A percentile compares a stretch with the other conserved stretches of the same genome.
Evolutionary conservation across 2,329 filamentous ascomycete species (phyloP).

Genomic region (Microcyclosporella mali): DNA sequence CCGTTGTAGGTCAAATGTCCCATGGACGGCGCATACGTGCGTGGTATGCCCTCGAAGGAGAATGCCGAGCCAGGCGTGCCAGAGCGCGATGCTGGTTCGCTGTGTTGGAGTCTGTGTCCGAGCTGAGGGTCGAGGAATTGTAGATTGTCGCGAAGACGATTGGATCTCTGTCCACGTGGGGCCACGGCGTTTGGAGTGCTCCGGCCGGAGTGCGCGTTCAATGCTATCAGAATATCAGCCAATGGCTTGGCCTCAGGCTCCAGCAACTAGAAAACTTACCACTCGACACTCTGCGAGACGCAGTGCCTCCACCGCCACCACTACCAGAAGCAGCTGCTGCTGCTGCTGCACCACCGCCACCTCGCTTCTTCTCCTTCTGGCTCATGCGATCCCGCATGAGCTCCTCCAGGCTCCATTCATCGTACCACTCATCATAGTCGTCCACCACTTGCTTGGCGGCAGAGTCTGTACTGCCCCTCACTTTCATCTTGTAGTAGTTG

Average conservation of each 20-base stretch:
- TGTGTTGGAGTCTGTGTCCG: slow-evolving; percentile 20
- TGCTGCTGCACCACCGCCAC: slow-evolving; percentile 6
- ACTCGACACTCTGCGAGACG: slow-evolving; percentile 11
- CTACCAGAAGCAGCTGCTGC: slow-evolving; percentile 15
- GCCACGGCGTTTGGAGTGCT: slow-evolving; percentile 17
- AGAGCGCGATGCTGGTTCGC: slow-evolving; percentile 24
- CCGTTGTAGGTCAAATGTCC: slow-evolving; percentile 31
- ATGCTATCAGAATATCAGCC: background rate
- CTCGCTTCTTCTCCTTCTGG: slow-evolving; percentile 59
- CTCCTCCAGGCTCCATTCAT: slow-evolving; percentile 60
- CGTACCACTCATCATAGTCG: slow-evolving; percentile 74
- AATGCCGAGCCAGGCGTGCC: slow-evolving; percentile 20
- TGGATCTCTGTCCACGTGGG: slow-evolving; percentile 5
- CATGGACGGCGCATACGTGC: slow-evolving; percentile 32
- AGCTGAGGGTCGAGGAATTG: slow-evolving; percentile 28
- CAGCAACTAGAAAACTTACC: slow-evolving; percentile 8
- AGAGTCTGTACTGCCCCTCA: slow-evolving; percentile 56
- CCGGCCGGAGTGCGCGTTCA: slow-evolving; percentile 16
- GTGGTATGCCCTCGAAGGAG: slow-evolving; percentile 12
- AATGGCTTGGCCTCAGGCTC: background rate
- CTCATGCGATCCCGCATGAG: slow-evolving; percentile 73
- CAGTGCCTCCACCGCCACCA: slow-evolving; percentile 1
- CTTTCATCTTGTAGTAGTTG: slow-evolving; percentile 72
- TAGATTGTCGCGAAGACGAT: slow-evolving; percentile 23
- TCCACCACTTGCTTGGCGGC: slow-evolving; percentile 57